Evolutionary conservation across 805 yeast genomes (phyloP), one percentile per base, ranked within the genome.

Genomic region (Suhomyces sp.): DNA sequence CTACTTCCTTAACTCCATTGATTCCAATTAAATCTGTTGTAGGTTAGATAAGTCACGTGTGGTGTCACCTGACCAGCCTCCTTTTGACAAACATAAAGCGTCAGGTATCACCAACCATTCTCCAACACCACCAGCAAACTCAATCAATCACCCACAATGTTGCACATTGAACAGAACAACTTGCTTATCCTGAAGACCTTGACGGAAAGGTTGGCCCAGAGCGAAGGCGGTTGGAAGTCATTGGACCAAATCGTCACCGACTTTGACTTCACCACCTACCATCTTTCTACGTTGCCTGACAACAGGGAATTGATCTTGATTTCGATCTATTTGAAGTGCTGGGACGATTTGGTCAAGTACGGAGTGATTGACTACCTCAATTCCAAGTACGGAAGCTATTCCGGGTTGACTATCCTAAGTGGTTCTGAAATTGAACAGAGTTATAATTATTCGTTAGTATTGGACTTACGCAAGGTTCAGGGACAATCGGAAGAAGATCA

Each of bases 201-300:
- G 45, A 74, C 79, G 21, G 95, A 84, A 56, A 77, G 88, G 33
- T 58, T 68, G 16, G 63, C 68, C 17, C 80, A 69, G 15, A 38
- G 49, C 3, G 43, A 48, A 2, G 58, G 40, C n/a, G 58, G 39
- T 7, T 38, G 47, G 27, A 65, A 73, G 31, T 64, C 77, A 5
- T 69, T 88, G 44, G 97, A 93, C 63, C 78, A 97, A 59, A 80
- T 91, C 43, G 77, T 93, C 44, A 82, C 95, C 25, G 99, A 93
- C 67, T 93, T 93, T 51, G 99, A 93, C 62, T 88, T 88, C 65
- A 95, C 96, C 32, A 85, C 93, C 19, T 90, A 85, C 63, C 98
- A 91, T 60, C 70, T 93, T 42, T 83, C 95, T 31, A 91, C 95
- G n/a, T 38, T 59, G 12, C 86, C 90, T 2, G 88, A 81, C 47